A percentile compares a stretch with the other conserved stretches of the same genome.
Evolutionary conservation across 768 basidiomycete species (phyloP).

Genomic region (Punctularia strigosozonata): DNA sequence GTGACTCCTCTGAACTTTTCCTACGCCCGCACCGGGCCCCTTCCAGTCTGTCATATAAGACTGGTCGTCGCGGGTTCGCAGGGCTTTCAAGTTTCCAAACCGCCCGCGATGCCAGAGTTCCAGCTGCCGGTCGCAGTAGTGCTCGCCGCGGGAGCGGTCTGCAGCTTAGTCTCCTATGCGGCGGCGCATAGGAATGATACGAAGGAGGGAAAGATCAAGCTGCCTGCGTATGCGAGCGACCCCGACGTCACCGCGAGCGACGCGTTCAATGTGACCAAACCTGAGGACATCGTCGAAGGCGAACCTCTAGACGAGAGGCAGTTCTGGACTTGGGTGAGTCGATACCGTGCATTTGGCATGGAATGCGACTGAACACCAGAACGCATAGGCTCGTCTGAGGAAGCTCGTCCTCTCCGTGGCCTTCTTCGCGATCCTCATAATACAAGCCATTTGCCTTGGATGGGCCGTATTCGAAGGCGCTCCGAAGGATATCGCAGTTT

Average conservation of each 20-base stretch:
- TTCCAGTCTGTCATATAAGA: no score
- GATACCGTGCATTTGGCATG: not conserved
- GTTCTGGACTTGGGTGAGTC: constrained; percentile 52
- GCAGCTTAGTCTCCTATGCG: constrained; percentile 30
- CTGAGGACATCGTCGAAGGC: constrained; percentile 59
- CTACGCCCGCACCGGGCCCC: no score
- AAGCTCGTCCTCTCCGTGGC: constrained; percentile 41
- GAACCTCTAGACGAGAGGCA: constrained; percentile 45
- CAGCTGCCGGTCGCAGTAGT: constrained; percentile 42
- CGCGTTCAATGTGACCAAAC: constrained; percentile 62
- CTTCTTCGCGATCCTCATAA: constrained; percentile 31
- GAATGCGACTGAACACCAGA: not conserved
- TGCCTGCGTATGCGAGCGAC: constrained; percentile 18
- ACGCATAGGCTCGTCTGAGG: constrained; percentile 39
- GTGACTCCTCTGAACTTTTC: no score
- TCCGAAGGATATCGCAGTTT: constrained; percentile 21
- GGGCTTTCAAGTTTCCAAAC: no score
- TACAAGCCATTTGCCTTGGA: constrained; percentile 45
- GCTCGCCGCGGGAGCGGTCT: constrained; percentile 29
- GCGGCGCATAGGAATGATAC: constrained; percentile 16
- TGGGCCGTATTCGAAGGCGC: constrained; percentile 29
- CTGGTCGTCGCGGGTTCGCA: no score
- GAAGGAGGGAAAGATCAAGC: constrained; percentile 38
- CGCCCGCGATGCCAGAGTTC: constrained; percentile 45
- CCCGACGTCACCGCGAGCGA: constrained; percentile 23